Evolutionary conservation across 148 eudicot species (phyloP), one percentile per base, ranked within the genome.

Genomic region (Rheum nobile): DNA sequence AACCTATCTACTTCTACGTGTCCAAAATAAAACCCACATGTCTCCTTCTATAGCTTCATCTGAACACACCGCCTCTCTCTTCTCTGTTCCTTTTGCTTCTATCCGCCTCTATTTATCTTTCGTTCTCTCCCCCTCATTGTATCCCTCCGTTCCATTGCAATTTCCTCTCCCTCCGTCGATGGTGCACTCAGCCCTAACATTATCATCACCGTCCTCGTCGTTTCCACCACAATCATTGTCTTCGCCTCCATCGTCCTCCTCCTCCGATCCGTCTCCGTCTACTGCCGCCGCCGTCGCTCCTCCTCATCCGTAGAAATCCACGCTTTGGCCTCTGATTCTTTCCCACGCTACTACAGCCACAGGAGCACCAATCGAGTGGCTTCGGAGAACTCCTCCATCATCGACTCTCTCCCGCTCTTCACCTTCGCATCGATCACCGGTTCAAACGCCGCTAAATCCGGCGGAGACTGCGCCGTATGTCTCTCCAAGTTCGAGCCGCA

Each of bases 401-500:
- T n/a, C n/a, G n/a, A n/a, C n/a, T n/a, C n/a, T n/a, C n/a, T 94
- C 21, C 98, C 98, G 1, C 75, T 91, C 22, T 91, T 94, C 83
- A 76, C 91, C 0, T 91, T 83, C 76, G 83, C 86, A 6, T 82
- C 89, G 0, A 76, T 94, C 39, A 57, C 77, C 71, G 81, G 84
- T 4, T 3, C 78, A 71, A 59, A 68, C 39, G 10, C 46, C 86
- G 4, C 38, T 75, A 67, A 35, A 16, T 57, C 65, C 57, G 80
- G 81, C n/a, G 90, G 85, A 0, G 98, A 95, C 13, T 95, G 98
- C 67, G 92, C 97, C 3, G 97, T 95, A 0, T 95, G 98, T 38
- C 69, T 95, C 0, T 88, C 96, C 2, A 95, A 85, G 46, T 91
- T 95, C 81, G 96, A 95, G 75, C 69, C 74, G 44, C 54, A 83